Evolutionary conservation across 2,329 filamentous ascomycete genomes (phyloP), one percentile per base, ranked within the genome.

Genomic region (Venturia aucupariae): DNA sequence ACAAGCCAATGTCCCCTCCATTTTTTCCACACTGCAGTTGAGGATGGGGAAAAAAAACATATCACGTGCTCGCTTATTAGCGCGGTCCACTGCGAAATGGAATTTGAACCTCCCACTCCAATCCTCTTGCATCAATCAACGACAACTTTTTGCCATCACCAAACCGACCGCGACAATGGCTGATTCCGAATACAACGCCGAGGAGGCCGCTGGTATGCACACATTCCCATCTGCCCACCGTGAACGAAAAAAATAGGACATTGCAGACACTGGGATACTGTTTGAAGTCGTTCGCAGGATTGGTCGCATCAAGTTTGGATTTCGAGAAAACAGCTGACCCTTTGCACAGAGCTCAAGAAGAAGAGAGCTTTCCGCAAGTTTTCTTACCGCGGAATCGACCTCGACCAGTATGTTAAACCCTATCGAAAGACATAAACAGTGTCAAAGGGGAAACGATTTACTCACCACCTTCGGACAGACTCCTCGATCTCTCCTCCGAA

Each of bases 291-390:
- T 38, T 24, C 11, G 30, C 32, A 38, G 22, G 13, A 60, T n/a
- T 17, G 5, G 35, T 27, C 57, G 15, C 57, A 10, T 24, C 19
- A 15, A 39, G 22, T n/a, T 48, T 11, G 24, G 35, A 27, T 13
- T 35, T 62, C 17, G 22, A 48, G 42, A 62, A 32, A 42, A 48
- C n/a, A 32, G 32, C 59, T 60, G 41, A 60, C 24, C 15, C 27
- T 24, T 60, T 13, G n/a, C 35, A n/a, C 77, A 87, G 94, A 97
- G 90, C 84, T 99, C 82, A 99, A 97, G 92, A 96, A 90, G 87
- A 96, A 89, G 86, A 96, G 94, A 93, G 84, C 92, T 75, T 97
- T 97, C 90, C 90, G 92, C 85, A 99, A 97, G 89, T 99, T 97
- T 81, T 94, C 92, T 74, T 99, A 97, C 90, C 90, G 94, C 79